phyloP scores from a whole-genome alignment of 345 rosid species.

The Populus nigra region DNA sequence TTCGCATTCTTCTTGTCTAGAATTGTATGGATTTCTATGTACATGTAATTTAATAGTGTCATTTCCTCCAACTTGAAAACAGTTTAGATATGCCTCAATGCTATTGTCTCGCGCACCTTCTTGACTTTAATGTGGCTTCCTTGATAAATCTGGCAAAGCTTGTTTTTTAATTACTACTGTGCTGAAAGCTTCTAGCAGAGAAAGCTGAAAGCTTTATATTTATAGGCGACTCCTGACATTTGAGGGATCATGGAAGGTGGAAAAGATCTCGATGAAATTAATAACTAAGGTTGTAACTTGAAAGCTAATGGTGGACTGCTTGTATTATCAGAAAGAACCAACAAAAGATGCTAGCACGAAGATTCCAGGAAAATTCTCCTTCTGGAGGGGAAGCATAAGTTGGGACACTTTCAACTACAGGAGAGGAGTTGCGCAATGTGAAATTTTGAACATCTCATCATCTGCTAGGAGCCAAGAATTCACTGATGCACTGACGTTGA shows the following conservation, averaged over 20 bases:
- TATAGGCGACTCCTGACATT: neutral
- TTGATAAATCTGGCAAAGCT: neutral
- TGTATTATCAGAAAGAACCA: neutral
- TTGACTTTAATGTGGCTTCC: neutral
- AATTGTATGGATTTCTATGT: neutral
- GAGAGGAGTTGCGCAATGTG: neutral
- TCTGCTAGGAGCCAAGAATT: neutral
- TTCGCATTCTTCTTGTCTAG: neutral
- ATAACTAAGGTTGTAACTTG: neutral
- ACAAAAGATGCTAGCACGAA: neutral
- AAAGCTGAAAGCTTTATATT: too few relatives aligned
- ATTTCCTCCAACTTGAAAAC: slow-evolving; percentile 9
- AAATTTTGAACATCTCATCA: neutral
- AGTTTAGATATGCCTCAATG: neutral
- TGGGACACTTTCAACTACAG: neutral
- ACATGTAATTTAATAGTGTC: neutral
- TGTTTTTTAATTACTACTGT: neutral
- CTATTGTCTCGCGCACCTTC: neutral
- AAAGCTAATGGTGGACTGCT: neutral
- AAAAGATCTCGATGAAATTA: neutral
- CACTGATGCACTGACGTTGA: neutral
- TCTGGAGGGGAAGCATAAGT: neutral
- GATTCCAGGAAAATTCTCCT: neutral
- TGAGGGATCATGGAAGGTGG: neutral
- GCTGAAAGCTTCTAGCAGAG: neutral